A percentile compares a stretch with the other conserved stretches of the same genome.
Evolutionary conservation across 306 rosid genomes (phyloP).

Genomic region (Carpinus fangiana): DNA sequence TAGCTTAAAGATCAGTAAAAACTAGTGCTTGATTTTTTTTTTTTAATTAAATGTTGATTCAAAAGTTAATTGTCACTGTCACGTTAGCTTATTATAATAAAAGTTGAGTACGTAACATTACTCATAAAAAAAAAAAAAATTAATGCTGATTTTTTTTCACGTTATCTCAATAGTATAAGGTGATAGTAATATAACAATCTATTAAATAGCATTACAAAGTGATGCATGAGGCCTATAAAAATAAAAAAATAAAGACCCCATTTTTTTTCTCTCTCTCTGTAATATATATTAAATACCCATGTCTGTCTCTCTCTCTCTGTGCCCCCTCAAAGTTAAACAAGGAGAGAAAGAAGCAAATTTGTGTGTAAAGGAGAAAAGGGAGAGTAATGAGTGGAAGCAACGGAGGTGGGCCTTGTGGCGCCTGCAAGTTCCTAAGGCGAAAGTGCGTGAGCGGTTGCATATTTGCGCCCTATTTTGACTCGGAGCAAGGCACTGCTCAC

Average conservation of each 20-base stretch:
- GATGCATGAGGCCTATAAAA: not conserved
- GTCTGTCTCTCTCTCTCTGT: conserved; percentile 11
- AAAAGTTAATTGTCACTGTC: too few relatives aligned
- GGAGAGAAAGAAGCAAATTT: conserved; percentile 24
- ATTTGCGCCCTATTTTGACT: conserved; percentile 87
- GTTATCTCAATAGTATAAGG: conserved; percentile 24
- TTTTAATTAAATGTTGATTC: too few relatives aligned
- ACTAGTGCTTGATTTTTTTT: too few relatives aligned
- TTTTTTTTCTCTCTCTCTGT: not conserved
- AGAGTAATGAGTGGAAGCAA: conserved; percentile 33
- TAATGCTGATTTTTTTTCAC: too few relatives aligned
- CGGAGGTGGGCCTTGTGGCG: conserved; percentile 86
- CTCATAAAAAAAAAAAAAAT: too few relatives aligned
- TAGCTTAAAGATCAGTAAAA: too few relatives aligned
- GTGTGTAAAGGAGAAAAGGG: not conserved
- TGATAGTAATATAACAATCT: too few relatives aligned
- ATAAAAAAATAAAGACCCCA: not conserved
- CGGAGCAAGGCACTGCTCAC: conserved; percentile 77
- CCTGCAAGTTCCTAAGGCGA: conserved; percentile 82
- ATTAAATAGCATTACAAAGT: too few relatives aligned
- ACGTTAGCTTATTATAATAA: too few relatives aligned
- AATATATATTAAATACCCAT: not conserved
- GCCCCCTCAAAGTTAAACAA: conserved; percentile 32
- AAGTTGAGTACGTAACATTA: too few relatives aligned
- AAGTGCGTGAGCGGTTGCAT: conserved; percentile 85